Percentiles rank a stretch among this genome's conserved stretches.
Conservation (phyloP, 1,284 basidiomycete genomes). For the Omphalotus olearius region DNA sequence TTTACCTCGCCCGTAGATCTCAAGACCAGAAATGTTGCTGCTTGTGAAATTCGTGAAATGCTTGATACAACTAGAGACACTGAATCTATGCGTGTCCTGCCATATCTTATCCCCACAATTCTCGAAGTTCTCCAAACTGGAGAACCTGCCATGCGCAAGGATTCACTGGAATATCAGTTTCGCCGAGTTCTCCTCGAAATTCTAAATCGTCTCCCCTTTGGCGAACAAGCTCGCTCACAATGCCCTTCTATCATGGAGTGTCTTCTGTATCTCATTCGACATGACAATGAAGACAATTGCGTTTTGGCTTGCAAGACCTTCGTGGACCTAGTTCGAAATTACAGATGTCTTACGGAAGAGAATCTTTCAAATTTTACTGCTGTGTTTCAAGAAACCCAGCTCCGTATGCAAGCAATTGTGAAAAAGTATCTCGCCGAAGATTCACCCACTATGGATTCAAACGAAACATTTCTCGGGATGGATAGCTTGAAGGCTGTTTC, state of each 20-base stretch:
- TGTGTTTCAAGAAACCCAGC: conserved; percentile 74
- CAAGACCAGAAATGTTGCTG: conserved; percentile 63
- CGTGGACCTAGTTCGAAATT: conserved; percentile 75
- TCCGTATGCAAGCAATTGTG: conserved; percentile 74
- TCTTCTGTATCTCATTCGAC: conserved; percentile 79
- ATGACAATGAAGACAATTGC: conserved; percentile 97
- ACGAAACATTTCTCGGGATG: conserved; percentile 62
- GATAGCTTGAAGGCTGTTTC: conserved; percentile 94
- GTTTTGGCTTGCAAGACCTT: conserved; percentile 89
- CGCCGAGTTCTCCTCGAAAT: conserved; percentile 85
- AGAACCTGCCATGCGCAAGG: conserved; percentile 75
- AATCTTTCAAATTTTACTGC: conserved; percentile 80
- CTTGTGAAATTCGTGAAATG: conserved; percentile 82
- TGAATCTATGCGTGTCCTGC: conserved; percentile 72
- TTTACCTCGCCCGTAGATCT: conserved; percentile 44
- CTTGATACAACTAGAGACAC: conserved; percentile 82
- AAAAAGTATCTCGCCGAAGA: conserved; percentile 72
- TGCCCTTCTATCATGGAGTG: conserved; percentile 68
- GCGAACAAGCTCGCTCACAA: conserved; percentile 75
- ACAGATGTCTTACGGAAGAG: conserved; percentile 74
- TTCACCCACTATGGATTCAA: conserved; percentile 51
- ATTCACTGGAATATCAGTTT: conserved; percentile 81
- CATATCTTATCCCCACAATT: conserved; percentile 75
- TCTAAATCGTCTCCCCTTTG: conserved; percentile 83
- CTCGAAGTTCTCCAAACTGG: conserved; percentile 77